Evolutionary conservation across 495 filamentous ascomycete genomes (phyloP).

Genomic region (Friedmanniomyces simplex): DNA sequence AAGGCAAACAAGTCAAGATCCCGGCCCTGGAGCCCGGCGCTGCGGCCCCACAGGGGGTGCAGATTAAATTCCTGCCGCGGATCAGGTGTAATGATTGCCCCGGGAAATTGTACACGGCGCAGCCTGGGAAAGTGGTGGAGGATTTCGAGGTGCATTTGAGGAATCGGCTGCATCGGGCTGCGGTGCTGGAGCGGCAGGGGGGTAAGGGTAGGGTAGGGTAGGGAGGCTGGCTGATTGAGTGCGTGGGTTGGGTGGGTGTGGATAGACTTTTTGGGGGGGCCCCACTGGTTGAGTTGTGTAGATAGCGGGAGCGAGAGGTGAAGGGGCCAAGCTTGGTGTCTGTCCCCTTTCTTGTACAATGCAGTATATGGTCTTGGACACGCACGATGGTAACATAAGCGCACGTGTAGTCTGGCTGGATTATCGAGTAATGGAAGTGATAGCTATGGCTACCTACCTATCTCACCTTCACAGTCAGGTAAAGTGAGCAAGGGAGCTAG

Average conservation of each 20-base stretch:
- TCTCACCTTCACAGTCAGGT: too few species aligned
- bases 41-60: conserved; percentile 43
- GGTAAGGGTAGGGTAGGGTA: too few species aligned
- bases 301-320: neutral
- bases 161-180: conserved; percentile 65
- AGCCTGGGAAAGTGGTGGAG: conserved; percentile 69
- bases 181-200: conserved; percentile 51
- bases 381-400: too few species aligned
- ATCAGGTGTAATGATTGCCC: conserved; percentile 88
- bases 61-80: conserved; percentile 68
- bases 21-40: conserved; percentile 26
- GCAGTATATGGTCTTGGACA: neutral
- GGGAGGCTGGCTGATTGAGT: neutral
- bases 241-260: too few species aligned
- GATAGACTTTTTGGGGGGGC: too few species aligned
- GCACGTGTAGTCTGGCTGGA: too few species aligned
- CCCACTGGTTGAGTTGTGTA: neutral
- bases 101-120: conserved; percentile 83
- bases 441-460: too few species aligned
- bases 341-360: neutral
- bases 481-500: too few species aligned
- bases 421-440: too few species aligned
- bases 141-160: conserved; percentile 87
- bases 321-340: too few species aligned
- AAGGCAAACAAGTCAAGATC: conserved; percentile 33